Conservation (phyloP, 1,139 yeast species). For the Saccharomyces pastorianus region DNA sequence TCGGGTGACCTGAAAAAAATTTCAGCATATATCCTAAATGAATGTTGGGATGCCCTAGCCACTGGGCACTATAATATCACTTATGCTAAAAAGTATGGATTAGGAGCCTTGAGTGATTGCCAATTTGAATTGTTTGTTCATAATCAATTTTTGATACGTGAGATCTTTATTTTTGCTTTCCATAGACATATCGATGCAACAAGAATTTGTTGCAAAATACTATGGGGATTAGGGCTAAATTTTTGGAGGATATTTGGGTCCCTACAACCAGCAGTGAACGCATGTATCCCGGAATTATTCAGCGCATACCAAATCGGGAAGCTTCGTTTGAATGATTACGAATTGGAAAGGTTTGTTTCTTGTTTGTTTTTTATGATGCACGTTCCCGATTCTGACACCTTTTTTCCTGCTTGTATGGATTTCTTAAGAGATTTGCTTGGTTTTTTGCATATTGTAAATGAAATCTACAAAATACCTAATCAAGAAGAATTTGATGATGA, state of each 20-base stretch:
- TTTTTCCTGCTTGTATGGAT: constrained; percentile 44
- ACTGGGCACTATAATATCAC: constrained; percentile 5
- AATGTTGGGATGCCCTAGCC: constrained; percentile 69
- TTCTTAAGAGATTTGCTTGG: constrained; percentile 53
- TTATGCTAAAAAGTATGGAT: constrained; percentile 43
- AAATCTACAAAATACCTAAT: constrained; percentile 65
- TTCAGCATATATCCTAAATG: constrained; percentile 47
- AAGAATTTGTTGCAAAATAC: constrained; percentile 54
- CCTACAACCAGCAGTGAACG: constrained; percentile 16
- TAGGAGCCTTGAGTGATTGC: constrained; percentile 59
- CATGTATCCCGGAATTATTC: constrained; percentile 24
- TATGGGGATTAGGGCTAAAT: constrained; percentile 49
- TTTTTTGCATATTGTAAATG: constrained; percentile 58
- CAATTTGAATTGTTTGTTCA: constrained; percentile 60
- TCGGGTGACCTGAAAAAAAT: constrained; percentile 59
- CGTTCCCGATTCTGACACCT: constrained; percentile 54
- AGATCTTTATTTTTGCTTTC: constrained; percentile 58
- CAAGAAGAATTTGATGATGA: constrained; percentile 85
- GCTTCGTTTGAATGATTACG: constrained; percentile 19
- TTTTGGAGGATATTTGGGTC: constrained; percentile 16
- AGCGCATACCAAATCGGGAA: constrained; percentile 23
- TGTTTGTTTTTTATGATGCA: constrained; percentile 18
- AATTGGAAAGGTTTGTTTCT: constrained; percentile 18
- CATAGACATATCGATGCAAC: constrained; percentile 61
- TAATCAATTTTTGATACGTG: constrained; percentile 54